These are phyloP conservation scores for Thozetella sp. DNA, from an alignment of 495 filamentous ascomycete genomes.

Conservation along the genomic window DNA sequence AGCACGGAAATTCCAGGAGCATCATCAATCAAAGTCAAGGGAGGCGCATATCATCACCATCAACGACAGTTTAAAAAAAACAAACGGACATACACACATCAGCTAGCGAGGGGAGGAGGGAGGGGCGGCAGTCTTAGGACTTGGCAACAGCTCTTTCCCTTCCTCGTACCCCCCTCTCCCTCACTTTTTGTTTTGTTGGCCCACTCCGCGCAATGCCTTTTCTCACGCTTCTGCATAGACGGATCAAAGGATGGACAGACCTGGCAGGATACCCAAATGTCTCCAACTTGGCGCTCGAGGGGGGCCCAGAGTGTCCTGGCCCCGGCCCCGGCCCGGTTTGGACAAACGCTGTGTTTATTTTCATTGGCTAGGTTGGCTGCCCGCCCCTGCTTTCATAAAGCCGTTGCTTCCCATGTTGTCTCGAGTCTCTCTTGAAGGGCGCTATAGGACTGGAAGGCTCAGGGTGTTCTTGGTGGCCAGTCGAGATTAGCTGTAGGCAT, in stretches of 20 bases:
- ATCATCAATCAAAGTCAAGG: background rate
- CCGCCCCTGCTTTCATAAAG: too few relatives aligned
- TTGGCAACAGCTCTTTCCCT: background rate
- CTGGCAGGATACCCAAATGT: background rate
- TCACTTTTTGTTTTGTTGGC: background rate
- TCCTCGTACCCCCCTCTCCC: background rate
- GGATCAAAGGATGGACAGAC: background rate
- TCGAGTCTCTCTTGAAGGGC: too few relatives aligned
- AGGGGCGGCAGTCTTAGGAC: background rate
- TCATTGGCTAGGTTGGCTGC: background rate
- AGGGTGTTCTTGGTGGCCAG: too few relatives aligned
- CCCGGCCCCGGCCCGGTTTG: too few relatives aligned
- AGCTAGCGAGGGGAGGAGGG: background rate
- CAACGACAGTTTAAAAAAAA: too few relatives aligned
- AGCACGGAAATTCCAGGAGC: background rate
- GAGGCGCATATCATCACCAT: background rate
- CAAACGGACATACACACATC: too few relatives aligned
- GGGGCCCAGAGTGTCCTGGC: background rate
- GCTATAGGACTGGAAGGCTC: too few relatives aligned
- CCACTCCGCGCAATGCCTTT: background rate
- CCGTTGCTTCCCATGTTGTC: too few relatives aligned
- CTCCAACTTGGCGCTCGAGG: background rate
- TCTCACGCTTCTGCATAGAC: background rate
- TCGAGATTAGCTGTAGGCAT: too few relatives aligned
- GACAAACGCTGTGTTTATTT: background rate